A percentile compares a stretch with the other conserved stretches of the same genome.
Evolutionary conservation across 2,329 filamentous ascomycete species (phyloP).

Genomic region (Aureobasidium sp.): DNA sequence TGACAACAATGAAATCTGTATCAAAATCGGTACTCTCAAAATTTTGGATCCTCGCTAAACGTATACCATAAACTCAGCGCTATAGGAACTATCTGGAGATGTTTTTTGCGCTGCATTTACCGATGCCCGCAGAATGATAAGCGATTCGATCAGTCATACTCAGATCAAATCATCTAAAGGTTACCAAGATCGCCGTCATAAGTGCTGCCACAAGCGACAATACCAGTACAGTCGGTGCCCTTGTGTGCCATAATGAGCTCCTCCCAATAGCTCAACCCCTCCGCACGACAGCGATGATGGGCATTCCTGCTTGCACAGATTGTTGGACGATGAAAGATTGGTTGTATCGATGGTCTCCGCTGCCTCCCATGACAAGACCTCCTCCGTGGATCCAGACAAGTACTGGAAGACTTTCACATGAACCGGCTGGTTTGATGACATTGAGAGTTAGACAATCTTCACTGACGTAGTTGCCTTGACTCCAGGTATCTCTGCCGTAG

Average conservation of each 20-base stretch:
- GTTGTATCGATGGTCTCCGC: slow-evolving; percentile 21
- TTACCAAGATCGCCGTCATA: slow-evolving; percentile 13
- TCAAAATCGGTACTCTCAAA: no score
- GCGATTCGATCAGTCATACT: neutral
- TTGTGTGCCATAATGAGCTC: slow-evolving; percentile 19
- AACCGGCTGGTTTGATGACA: slow-evolving; percentile 16
- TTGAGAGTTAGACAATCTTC: slow-evolving; percentile 22
- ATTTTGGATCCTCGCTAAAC: no score
- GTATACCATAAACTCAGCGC: no score
- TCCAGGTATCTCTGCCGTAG: slow-evolving; percentile 33
- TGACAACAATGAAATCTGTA: no score
- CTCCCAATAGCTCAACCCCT: slow-evolving; percentile 32
- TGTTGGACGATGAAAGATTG: slow-evolving; percentile 24
- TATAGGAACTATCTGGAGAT: no score
- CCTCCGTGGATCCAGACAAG: slow-evolving; percentile 22
- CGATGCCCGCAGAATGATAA: no score
- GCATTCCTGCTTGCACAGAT: slow-evolving; percentile 19
- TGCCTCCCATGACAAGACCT: slow-evolving; percentile 19
- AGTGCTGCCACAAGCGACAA: slow-evolving; percentile 17
- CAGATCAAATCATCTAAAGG: neutral
- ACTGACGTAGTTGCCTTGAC: slow-evolving; percentile 20
- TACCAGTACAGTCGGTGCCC: slow-evolving; percentile 18
- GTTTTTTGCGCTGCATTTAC: no score
- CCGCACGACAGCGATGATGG: slow-evolving; percentile 30
- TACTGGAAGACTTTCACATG: slow-evolving; percentile 16